Evolutionary conservation across 139 green algal species (phyloP).

Genomic region (Closterium sp.): DNA sequence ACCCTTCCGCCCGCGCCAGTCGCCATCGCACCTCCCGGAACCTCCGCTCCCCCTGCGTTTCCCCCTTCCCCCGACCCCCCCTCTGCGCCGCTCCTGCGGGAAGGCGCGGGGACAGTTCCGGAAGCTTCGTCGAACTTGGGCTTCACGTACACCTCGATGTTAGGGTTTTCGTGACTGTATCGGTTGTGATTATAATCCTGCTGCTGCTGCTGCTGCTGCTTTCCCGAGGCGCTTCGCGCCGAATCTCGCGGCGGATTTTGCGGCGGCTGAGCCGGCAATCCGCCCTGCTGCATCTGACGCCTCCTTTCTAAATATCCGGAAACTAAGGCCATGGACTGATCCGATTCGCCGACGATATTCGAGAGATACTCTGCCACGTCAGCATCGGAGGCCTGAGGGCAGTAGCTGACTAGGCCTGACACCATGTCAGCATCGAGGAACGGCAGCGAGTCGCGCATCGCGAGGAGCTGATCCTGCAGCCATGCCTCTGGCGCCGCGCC

Average conservation of each 20-base stretch:
- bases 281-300: background rate
- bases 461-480: background rate
- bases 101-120: background rate
- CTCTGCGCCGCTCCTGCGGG: background rate
- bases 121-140: conserved; percentile 7
- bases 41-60: background rate
- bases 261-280: background rate
- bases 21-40: background rate
- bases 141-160: conserved; percentile 19
- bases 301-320: background rate
- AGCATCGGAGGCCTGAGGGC: conserved; percentile 12
- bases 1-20: background rate
- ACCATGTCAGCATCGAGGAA: conserved; percentile 21
- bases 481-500: background rate
- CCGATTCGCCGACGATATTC: background rate
- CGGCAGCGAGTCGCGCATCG: conserved; percentile 15
- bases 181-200: background rate
- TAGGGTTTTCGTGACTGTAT: background rate
- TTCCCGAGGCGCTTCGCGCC: background rate
- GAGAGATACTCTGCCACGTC: conserved; percentile 11
- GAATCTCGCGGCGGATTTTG: background rate
- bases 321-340: background rate
- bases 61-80: background rate
- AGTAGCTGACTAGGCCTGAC: conserved; percentile 29
- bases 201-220: background rate